These are phyloP conservation scores for Vigna angularis DNA, from an alignment of 306 rosid genomes.

Conservation along the genomic window DNA sequence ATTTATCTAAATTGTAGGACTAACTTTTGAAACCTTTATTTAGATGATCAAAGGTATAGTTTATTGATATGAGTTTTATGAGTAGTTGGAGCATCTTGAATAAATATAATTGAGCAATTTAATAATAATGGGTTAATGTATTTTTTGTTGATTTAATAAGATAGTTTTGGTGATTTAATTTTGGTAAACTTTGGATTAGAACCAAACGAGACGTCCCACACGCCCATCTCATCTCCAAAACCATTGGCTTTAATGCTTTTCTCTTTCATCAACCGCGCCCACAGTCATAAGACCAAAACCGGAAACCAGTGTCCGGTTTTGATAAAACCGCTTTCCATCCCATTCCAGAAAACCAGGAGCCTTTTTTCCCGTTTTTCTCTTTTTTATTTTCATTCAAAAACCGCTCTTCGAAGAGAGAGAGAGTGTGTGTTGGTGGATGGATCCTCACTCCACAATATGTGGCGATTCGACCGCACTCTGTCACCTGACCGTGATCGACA, in stretches of 20 bases:
- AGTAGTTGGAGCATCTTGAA: too few relatives aligned
- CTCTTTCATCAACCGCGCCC: conserved; percentile 47
- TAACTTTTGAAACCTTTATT: too few relatives aligned
- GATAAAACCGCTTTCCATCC: conserved; percentile 40
- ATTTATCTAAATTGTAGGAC: too few relatives aligned
- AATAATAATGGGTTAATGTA: too few relatives aligned
- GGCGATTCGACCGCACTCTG: conserved; percentile 98
- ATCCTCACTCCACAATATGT: conserved; percentile 67
- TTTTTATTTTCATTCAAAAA: conserved; percentile 1
- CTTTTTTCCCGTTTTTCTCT: conserved; percentile 37
- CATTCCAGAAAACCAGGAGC: conserved; percentile 91
- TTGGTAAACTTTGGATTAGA: not conserved
- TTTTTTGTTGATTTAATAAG: too few relatives aligned
- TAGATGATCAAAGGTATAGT: too few relatives aligned
- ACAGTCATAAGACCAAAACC: conserved; percentile 52
- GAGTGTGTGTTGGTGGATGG: not conserved
- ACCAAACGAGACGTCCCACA: conserved; percentile 29
- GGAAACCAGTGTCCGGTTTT: conserved; percentile 55
- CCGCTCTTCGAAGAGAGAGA: conserved; percentile 1
- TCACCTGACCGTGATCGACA: conserved; percentile 75
- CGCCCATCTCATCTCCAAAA: conserved; percentile 34
- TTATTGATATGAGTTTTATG: too few relatives aligned
- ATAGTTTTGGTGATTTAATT: too few relatives aligned
- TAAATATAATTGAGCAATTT: too few relatives aligned
- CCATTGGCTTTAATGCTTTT: conserved; percentile 52